These are phyloP conservation scores for Naumovozyma dairenensis DNA, from an alignment of 805 yeast species.

Conservation along the genomic window DNA sequence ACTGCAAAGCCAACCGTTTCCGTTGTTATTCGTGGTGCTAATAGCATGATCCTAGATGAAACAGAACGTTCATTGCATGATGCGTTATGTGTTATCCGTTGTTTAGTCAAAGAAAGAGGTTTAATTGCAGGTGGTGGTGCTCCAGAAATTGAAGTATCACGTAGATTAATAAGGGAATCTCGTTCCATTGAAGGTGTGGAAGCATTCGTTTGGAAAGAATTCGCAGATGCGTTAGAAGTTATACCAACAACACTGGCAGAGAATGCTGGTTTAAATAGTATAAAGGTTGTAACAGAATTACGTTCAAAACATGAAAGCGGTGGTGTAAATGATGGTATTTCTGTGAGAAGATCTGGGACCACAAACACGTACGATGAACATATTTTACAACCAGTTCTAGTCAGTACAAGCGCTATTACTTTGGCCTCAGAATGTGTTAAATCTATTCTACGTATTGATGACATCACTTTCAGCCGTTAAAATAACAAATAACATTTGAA, in stretches of 20 bases:
- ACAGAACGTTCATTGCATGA: conserved; percentile 96
- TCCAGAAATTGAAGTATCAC: conserved; percentile 84
- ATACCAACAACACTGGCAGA: conserved; percentile 92
- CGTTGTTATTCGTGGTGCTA: conserved; percentile 91
- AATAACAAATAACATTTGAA: conserved; percentile 26
- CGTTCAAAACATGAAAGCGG: conserved; percentile 88
- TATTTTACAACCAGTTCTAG: conserved; percentile 92
- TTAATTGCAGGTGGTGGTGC: conserved; percentile 99
- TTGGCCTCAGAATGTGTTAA: conserved; percentile 95
- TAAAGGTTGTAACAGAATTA: conserved; percentile 83
- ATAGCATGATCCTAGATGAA: conserved; percentile 81
- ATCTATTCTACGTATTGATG: conserved; percentile 92
- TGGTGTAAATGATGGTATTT: conserved; percentile 88
- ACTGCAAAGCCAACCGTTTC: conserved; percentile 55
- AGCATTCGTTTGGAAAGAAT: conserved; percentile 84
- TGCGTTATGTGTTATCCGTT: conserved; percentile 89
- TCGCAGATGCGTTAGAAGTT: conserved; percentile 83
- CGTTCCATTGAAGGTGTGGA: conserved; percentile 72
- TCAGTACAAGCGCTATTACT: conserved; percentile 86
- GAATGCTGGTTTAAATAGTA: conserved; percentile 88
- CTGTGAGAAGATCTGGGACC: conserved; percentile 89
- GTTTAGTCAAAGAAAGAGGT: conserved; percentile 81
- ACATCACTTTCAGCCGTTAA: conserved; percentile 83
- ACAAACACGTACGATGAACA: conserved; percentile 87
- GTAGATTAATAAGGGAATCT: conserved; percentile 62